phyloP scores from a whole-genome alignment of 2,329 filamentous ascomycete species.

The Coccinonectria pachysandricola region DNA sequence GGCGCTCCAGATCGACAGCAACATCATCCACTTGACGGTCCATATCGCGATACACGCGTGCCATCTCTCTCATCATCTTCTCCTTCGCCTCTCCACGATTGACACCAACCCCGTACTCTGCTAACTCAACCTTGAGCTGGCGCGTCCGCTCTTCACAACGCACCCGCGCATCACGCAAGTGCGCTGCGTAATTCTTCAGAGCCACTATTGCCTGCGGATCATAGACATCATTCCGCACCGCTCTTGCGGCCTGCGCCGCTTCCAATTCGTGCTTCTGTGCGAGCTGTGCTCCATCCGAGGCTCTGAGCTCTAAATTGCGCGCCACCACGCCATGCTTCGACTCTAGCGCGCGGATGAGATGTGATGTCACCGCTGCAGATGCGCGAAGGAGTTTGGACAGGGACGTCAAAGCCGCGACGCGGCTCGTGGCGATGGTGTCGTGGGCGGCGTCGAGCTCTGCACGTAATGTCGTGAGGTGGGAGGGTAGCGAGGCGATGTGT shows the following conservation, averaged over 20 bases:
- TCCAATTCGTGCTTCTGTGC: slow-evolving; percentile 33
- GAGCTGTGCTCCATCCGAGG: slow-evolving; percentile 32
- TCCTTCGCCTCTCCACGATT: slow-evolving; percentile 31
- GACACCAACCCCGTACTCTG: slow-evolving; percentile 38
- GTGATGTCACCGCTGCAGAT: slow-evolving; percentile 28
- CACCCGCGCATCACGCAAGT: slow-evolving; percentile 38
- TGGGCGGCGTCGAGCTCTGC: slow-evolving; percentile 21
- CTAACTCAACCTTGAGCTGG: slow-evolving; percentile 32
- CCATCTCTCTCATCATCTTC: slow-evolving; percentile 43
- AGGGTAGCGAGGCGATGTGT: slow-evolving; percentile 38
- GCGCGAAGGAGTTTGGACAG: slow-evolving; percentile 29
- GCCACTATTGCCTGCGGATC: slow-evolving; percentile 31
- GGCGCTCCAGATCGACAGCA: slow-evolving; percentile 32
- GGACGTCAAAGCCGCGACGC: slow-evolving; percentile 28
- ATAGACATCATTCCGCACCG: slow-evolving; percentile 32
- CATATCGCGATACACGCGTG: slow-evolving; percentile 40
- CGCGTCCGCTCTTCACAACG: slow-evolving; percentile 34
- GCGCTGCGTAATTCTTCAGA: slow-evolving; percentile 35
- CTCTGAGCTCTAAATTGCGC: slow-evolving; percentile 40
- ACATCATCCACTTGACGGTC: slow-evolving; percentile 39
- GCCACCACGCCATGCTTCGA: slow-evolving; percentile 44
- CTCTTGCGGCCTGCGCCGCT: slow-evolving; percentile 24
- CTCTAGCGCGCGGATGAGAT: slow-evolving; percentile 41
- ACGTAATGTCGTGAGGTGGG: slow-evolving; percentile 28
- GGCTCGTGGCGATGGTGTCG: slow-evolving; percentile 25